Evolutionary conservation across 169 alveolate genomes (phyloP).

Genomic region (Cryptosporidium ryanae): DNA sequence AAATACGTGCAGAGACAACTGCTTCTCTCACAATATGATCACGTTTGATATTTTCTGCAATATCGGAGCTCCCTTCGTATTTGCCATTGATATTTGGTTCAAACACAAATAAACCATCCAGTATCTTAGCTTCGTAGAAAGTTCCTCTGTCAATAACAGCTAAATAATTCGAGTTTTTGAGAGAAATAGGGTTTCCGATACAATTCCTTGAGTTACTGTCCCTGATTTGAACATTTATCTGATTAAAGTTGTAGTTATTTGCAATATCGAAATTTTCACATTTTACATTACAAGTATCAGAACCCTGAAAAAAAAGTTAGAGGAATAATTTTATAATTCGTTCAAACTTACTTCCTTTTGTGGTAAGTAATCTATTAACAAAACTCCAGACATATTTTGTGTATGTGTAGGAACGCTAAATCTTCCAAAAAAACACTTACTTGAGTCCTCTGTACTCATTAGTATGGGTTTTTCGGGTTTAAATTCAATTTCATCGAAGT

Average conservation of each 20-base stretch:
- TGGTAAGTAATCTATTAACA: conserved; percentile 39
- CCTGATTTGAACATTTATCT: conserved; percentile 23
- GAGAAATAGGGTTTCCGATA: conserved; percentile 39
- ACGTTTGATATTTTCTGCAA: conserved; percentile 65
- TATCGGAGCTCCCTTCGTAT: conserved; percentile 49
- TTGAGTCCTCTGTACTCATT: conserved; percentile 6
- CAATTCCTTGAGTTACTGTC: conserved; percentile 71
- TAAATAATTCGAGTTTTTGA: conserved; percentile 16
- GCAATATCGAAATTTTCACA: background rate
- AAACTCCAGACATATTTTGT: conserved; percentile 48
- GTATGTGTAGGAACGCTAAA: conserved; percentile 71
- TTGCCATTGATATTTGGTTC: conserved; percentile 51
- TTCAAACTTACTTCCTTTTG: conserved; percentile 27
- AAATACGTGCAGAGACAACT: conserved; percentile 51
- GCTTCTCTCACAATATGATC: conserved; percentile 70
- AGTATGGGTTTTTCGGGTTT: conserved; percentile 25
- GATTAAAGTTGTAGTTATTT: background rate
- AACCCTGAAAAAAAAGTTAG: conserved; percentile 18
- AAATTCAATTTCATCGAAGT: conserved; percentile 40
- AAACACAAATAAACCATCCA: conserved; percentile 51
- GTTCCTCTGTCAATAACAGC: conserved; percentile 62
- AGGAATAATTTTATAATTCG: background rate
- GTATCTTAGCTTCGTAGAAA: conserved; percentile 20
- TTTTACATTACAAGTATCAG: background rate
- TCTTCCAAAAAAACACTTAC: conserved; percentile 63